Base-by-base conservation (phyloP, 371 early-diverging fungal genomes). In the Mortierella sp. region DNA sequence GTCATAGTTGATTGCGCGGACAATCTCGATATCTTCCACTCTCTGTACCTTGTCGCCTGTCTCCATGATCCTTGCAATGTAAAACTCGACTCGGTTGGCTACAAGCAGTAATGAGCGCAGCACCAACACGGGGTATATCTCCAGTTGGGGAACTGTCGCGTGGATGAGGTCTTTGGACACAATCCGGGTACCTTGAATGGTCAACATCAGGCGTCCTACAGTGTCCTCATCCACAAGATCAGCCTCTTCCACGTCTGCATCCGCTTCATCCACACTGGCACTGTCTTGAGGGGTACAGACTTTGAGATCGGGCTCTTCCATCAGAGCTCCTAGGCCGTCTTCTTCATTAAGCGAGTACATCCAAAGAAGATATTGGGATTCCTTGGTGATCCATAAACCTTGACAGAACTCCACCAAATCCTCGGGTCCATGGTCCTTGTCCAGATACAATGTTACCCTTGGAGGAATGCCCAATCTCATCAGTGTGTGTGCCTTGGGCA, bases 401-500 rank as follows among this genome's bases (percentile, higher is more conserved):
- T 58, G 22, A 25, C 67, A 63, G 12, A 74, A 21, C 43, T 67
- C 57, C 19, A 67, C 63, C 48, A 74, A n/a, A 14, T 63, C 57
- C 3, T 46, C 41, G 7, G 62, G 51, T 1, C 54, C 62, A 29
- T 53, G 53, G 0, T 54, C 10, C 17, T 48, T 37, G 8, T 56
- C 34, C 17, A 50, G 5, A 40, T 74, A 60, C 14, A 74, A 2
- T 0, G 68, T 52, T 37, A 74, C 52, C 44, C 74, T 57, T 16
- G 74, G 74, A 29, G 60, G 67, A 17, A 67, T 67, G 17, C 52
- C 57, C 29, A 63, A 40, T 17, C 63, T 45, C 74, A 67, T 74
- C 25, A 74, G 44, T 0, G 67, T 67, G 44, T 74, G 74, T 3
- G 64, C 67, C 41, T 74, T 74, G 28, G 74, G 74, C 74, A 74